Percentiles rank a stretch among this genome's conserved stretches.
Evolutionary conservation across 257 asterid species (phyloP).

Genomic region (Penstemon eatonii): DNA sequence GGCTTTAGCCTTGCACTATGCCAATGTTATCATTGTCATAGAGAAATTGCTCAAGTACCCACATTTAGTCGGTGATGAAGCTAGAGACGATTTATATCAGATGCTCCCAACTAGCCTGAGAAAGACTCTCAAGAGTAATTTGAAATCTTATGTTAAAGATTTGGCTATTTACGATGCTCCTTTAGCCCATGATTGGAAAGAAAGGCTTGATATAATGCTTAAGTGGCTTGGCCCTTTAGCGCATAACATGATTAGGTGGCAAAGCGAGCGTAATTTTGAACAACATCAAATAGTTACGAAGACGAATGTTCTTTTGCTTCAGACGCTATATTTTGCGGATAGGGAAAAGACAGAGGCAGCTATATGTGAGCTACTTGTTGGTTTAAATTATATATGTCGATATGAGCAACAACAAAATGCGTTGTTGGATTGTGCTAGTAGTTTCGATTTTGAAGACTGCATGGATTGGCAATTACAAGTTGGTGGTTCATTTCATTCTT

Average conservation of each 20-base stretch:
- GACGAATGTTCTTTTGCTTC: slow-evolving; percentile 79
- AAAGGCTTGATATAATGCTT: slow-evolving; percentile 56
- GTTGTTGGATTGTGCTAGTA: slow-evolving; percentile 82
- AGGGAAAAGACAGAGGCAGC: slow-evolving; percentile 69
- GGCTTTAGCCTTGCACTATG: slow-evolving; percentile 83
- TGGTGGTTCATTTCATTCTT: slow-evolving; percentile 47
- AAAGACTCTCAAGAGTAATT: slow-evolving; percentile 50
- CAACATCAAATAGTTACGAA: slow-evolving; percentile 79
- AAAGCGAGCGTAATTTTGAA: slow-evolving; percentile 82
- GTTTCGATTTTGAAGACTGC: slow-evolving; percentile 79
- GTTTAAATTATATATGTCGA: slow-evolving; percentile 81
- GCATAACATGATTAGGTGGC: slow-evolving; percentile 95
- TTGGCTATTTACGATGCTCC: slow-evolving; percentile 82
- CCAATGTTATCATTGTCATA: slow-evolving; percentile 70
- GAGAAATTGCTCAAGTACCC: slow-evolving; percentile 85
- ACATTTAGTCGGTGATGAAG: slow-evolving; percentile 88
- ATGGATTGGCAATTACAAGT: slow-evolving; percentile 68
- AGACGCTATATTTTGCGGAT: slow-evolving; percentile 82
- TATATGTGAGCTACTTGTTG: slow-evolving; percentile 74
- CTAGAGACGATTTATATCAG: slow-evolving; percentile 83
- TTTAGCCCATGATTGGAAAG: slow-evolving; percentile 86
- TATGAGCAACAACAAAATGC: slow-evolving; percentile 93
- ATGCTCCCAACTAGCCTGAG: slow-evolving; percentile 91
- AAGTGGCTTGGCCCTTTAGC: slow-evolving; percentile 81
- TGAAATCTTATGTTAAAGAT: slow-evolving; percentile 59